Base-by-base conservation (phyloP, 192 early-diverging fungal genomes). In the Oehlia diaphana region DNA sequence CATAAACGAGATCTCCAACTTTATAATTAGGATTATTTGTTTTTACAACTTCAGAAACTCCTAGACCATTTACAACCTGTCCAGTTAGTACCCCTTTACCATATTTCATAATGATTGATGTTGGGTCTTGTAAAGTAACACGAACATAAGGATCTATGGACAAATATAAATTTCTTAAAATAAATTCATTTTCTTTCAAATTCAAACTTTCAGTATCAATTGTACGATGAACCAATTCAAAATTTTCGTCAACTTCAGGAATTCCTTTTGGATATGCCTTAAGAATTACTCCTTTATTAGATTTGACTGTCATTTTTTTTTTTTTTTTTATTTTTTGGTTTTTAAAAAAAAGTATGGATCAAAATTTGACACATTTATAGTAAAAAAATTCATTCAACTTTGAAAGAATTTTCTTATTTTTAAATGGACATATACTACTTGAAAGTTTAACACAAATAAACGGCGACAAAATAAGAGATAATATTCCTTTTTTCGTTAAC, bases 1-100 rank as follows among this genome's bases (percentile, higher is more conserved):
- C 89, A 9, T 89, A 84, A 21, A 95, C 89, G 31, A 86, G 73
- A 78, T 93, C 91, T 42, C 94, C 94, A 14, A 84, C 85, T 35
- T 80, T 83, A 78, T 89, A 90, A 2, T 86, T 82, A 26, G 84
- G 37, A 79, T 87, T 91, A 31, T 85, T 87, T 63, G 31, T 31
- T 31, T 31, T 31, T 31, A 31, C 31, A 31, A 31, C 31, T 31
- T 31, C 31, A 31, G 31, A 91, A 92, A 95, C 89, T 1, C 84
- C 89, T 72, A 88, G 84, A 28, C 91, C 91, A 53, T 76, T 70
- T 61, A 96, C 80, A 8, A 93, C 88, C 64, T 93, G 73, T 44
- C 92, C 92, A 28, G 93, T 21, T n/a, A 3, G 2, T 31, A 31
- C 31, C 31, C 31, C 2, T 31, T 31, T 31, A 31, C 31, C 1